Base-by-base conservation (phyloP, 2,329 filamentous ascomycete species). In the Endocalyx cinctus region DNA sequence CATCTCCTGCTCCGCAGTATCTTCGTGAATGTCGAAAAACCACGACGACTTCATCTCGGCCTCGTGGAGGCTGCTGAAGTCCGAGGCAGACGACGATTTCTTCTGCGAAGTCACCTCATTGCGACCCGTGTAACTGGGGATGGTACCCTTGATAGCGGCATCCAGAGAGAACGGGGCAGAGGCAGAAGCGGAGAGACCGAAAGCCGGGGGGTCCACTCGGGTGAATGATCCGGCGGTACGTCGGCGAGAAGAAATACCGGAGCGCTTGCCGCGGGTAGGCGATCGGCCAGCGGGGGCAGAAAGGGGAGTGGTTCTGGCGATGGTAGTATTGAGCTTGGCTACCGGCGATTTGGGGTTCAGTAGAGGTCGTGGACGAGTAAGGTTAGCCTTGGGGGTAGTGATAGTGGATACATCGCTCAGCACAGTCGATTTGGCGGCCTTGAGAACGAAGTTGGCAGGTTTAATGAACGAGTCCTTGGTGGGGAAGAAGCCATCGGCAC, bases 11-110 rank as follows among this genome's bases (percentile, higher is more conserved):
- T 95, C 86, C 6, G 84, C 77, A 0, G 86, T 87, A 59, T 98
- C 90, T 56, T 95, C 87, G 56, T 96, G 82, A 52, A 98, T 97
- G 38, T 90, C 84, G 55, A 98, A 97, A 67, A 84, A 84, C 89
- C 88, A 96, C 37, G 72, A 72, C 20, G 77, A 71, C 54, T 83
- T 76, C 48, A 72, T 58, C 33, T 73, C 67, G 15, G 67, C 54
- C 39, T 67, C 66, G 26, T 61, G 43, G 22, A 74, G 53, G 27
- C 52, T 48, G 34, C 45, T 37, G 46, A 54, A 38, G 30, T 57
- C 48, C 35, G 51, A 48, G 25, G 55, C 40, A 5, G 54, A 38
- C 3, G 55, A 44, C 11, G 55, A 47, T 16, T 39, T 45, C 18
- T 35, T 33, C 8, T 33, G 30, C 2, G 35, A 36, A 4, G 54